Percentiles rank a stretch among this genome's conserved stretches.
Evolutionary conservation across 345 rosid species (phyloP).

Genomic region (Sonneratia alba): DNA sequence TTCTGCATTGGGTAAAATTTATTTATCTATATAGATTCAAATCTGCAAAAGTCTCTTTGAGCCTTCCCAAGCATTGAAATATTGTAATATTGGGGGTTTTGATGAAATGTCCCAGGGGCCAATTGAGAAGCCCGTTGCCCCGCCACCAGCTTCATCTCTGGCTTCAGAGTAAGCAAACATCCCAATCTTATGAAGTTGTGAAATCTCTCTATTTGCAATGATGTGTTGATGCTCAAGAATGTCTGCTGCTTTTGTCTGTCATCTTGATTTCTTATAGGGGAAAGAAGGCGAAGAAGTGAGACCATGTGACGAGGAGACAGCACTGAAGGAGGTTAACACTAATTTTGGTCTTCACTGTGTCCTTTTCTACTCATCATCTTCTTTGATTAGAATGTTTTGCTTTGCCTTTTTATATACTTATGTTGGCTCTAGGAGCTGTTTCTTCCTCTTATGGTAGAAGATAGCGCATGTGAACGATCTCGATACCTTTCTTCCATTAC

Average conservation of each 20-base stretch:
- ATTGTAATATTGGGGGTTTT: neutral
- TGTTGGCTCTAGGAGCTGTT: neutral
- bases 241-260: neutral
- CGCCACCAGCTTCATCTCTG: slow-evolving; percentile 9
- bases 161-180: slow-evolving; percentile 11
- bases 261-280: slow-evolving; percentile 6
- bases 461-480: neutral
- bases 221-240: neutral
- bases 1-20: neutral
- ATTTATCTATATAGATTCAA: too few species aligned
- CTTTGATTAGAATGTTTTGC: slow-evolving; percentile 5
- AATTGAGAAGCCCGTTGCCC: slow-evolving; percentile 10
- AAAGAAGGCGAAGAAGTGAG: slow-evolving; percentile 18
- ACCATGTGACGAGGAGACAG: neutral
- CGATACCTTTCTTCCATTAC: neutral
- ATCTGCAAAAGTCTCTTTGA: too few species aligned
- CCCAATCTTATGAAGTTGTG: neutral
- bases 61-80: too few species aligned
- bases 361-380: neutral
- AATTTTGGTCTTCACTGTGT: slow-evolving; percentile 10
- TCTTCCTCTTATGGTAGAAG: neutral
- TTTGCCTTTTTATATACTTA: neutral
- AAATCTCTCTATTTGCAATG: neutral
- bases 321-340: neutral
- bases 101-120: slow-evolving; percentile 9